These are phyloP conservation scores for Blastobotrys mokoenaii DNA, from an alignment of 805 yeast genomes.

Conservation along the genomic window DNA sequence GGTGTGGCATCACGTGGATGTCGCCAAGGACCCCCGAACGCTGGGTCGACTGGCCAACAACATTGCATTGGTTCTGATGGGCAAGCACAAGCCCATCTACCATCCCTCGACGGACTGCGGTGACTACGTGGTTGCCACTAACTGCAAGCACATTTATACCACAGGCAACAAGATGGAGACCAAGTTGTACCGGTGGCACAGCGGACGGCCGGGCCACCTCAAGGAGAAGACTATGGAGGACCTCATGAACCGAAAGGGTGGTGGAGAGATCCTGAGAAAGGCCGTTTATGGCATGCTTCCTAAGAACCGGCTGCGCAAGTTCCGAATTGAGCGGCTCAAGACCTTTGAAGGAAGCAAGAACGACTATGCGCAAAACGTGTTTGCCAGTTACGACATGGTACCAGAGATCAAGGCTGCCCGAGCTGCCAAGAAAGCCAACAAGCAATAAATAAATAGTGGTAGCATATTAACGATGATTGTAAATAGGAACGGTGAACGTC, in stretches of 20 bases:
- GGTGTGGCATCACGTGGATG: conserved; percentile 93
- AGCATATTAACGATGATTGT: not conserved
- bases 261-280: conserved; percentile 70
- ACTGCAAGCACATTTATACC: conserved; percentile 71
- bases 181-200: conserved; percentile 83
- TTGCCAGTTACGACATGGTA: conserved; percentile 74
- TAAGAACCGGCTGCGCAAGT: conserved; percentile 72
- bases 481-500: not conserved
- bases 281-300: conserved; percentile 98
- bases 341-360: conserved; percentile 81
- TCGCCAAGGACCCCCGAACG: conserved; percentile 74
- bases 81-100: conserved; percentile 93
- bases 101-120: conserved; percentile 78
- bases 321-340: conserved; percentile 75
- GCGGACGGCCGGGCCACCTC: conserved; percentile 82
- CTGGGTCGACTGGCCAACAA: conserved; percentile 87
- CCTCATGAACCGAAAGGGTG: conserved; percentile 70
- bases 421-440: conserved; percentile 1
- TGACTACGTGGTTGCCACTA: conserved; percentile 94
- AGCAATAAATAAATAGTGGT: not conserved
- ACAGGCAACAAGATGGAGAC: conserved; percentile 79
- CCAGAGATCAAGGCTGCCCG: conserved; percentile 5
- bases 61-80: conserved; percentile 82
- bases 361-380: conserved; percentile 75
- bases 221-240: conserved; percentile 75